Percentiles rank a stretch among this genome's conserved stretches.
Evolutionary conservation across 257 asterid genomes (phyloP).

Genomic region (Apocynum venetum): DNA sequence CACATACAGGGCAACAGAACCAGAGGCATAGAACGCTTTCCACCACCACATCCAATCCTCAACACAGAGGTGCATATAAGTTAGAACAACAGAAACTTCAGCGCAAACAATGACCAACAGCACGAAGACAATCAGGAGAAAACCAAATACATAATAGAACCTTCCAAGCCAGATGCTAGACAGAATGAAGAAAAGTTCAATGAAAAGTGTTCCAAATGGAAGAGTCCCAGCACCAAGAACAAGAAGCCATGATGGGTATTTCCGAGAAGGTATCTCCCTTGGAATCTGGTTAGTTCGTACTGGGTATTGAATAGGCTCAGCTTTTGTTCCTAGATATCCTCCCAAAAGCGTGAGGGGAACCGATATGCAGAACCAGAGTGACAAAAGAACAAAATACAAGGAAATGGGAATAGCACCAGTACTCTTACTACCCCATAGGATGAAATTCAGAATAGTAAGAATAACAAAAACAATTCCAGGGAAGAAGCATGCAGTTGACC

Average conservation of each 20-base stretch:
- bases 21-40: conserved; percentile 81
- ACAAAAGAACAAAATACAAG: conserved; percentile 52
- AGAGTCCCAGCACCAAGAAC: conserved; percentile 91
- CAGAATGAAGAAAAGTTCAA: conserved; percentile 83
- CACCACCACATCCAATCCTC: conserved; percentile 99
- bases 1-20: conserved; percentile 75
- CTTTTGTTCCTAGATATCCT: conserved; percentile 60
- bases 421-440: conserved; percentile 87
- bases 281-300: conserved; percentile 81
- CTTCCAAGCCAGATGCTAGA: conserved; percentile 88
- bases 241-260: conserved; percentile 79
- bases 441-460: conserved; percentile 61
- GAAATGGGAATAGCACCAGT: conserved; percentile 84
- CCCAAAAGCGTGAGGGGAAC: conserved; percentile 86
- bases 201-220: conserved; percentile 86
- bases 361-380: conserved; percentile 85
- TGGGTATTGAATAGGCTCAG: conserved; percentile 65
- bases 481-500: conserved; percentile 78
- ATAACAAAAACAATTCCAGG: conserved; percentile 75
- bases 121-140: conserved; percentile 57
- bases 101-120: conserved; percentile 72
- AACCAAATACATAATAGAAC: conserved; percentile 77
- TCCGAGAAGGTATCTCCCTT: conserved; percentile 76
- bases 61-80: conserved; percentile 85
- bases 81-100: conserved; percentile 75